These are phyloP conservation scores for Populus hybrid DNA, from an alignment of 441 rosid species.

Conservation along the genomic window DNA sequence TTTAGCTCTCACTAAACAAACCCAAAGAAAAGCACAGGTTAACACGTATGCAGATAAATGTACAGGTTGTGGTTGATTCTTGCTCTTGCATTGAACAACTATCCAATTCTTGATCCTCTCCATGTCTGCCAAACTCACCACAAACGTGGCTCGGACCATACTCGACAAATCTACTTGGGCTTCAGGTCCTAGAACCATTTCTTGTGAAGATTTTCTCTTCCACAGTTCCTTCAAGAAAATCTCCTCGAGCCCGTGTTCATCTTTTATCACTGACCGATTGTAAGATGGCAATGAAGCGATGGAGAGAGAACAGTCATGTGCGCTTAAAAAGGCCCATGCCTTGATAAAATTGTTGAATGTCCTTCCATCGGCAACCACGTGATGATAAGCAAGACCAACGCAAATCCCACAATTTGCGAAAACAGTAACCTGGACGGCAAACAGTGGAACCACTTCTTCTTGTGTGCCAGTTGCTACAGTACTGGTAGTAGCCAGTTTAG, in stretches of 20 bases:
- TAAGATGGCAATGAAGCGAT: not conserved
- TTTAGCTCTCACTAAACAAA: slow-evolving; percentile 27
- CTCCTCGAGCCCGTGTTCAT: slow-evolving; percentile 18
- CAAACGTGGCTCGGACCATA: slow-evolving; percentile 33
- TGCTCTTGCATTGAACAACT: slow-evolving; percentile 2
- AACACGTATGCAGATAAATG: slow-evolving; percentile 34
- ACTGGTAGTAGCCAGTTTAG: slow-evolving; percentile 11
- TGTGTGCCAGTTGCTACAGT: not conserved
- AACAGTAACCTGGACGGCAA: slow-evolving; percentile 16
- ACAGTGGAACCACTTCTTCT: not conserved
- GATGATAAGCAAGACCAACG: slow-evolving; percentile 25
- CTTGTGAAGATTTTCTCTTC: slow-evolving; percentile 4
- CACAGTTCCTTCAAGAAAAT: slow-evolving; percentile 27
- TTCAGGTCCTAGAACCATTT: not conserved
- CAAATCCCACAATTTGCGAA: slow-evolving; percentile 34
- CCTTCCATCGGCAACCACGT: slow-evolving; percentile 36
- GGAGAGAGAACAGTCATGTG: not conserved
- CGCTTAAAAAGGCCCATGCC: slow-evolving; percentile 34
- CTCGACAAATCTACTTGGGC: not conserved
- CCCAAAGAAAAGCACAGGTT: slow-evolving; percentile 31
- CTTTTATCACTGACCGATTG: slow-evolving; percentile 27
- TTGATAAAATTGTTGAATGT: slow-evolving; percentile 22
- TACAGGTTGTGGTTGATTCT: slow-evolving; percentile 9
- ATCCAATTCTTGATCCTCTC: slow-evolving; percentile 25
- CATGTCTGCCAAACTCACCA: slow-evolving; percentile 21